phyloP scores from a whole-genome alignment of 2,329 filamentous ascomycete species.

The Colletotrichum salicis region DNA sequence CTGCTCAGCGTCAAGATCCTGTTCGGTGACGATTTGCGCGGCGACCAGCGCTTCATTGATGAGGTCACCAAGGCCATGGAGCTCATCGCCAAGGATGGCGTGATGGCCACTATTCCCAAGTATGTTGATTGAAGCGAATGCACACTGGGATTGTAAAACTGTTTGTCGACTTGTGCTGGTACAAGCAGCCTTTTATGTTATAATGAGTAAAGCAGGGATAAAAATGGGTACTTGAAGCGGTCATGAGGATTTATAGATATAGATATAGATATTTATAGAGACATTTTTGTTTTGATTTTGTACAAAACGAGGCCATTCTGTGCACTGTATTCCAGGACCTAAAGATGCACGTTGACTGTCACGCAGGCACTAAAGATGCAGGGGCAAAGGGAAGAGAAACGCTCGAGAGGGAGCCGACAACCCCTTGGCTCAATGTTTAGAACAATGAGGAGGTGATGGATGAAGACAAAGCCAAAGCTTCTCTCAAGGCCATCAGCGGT shows the following conservation, averaged over 20 bases:
- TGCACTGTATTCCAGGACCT: neutral
- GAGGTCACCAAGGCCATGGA: constrained; percentile 60
- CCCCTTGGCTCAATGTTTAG: neutral
- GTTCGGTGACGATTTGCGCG: constrained; percentile 62
- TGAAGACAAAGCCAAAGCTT: neutral
- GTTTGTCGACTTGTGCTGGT: neutral
- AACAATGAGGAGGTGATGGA: neutral
- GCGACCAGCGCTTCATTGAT: constrained; percentile 57
- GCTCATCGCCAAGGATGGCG: constrained; percentile 57
- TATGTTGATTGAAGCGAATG: constrained; percentile 46
- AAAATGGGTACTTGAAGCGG: neutral
- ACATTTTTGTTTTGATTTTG: neutral
- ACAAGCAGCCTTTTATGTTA: neutral
- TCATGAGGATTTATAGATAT: neutral
- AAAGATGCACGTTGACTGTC: neutral
- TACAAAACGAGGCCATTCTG: neutral
- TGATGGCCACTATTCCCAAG: constrained; percentile 61
- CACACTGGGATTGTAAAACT: neutral
- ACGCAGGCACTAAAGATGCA: neutral
- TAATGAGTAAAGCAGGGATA: neutral
- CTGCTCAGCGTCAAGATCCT: constrained; percentile 59
- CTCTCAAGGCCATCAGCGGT: neutral
- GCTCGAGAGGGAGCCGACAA: neutral
- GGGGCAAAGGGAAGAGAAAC: neutral
- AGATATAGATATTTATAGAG: neutral